Evolutionary conservation across 2,329 filamentous ascomycete species (phyloP).

Genomic region (Sporothrix luriei): DNA sequence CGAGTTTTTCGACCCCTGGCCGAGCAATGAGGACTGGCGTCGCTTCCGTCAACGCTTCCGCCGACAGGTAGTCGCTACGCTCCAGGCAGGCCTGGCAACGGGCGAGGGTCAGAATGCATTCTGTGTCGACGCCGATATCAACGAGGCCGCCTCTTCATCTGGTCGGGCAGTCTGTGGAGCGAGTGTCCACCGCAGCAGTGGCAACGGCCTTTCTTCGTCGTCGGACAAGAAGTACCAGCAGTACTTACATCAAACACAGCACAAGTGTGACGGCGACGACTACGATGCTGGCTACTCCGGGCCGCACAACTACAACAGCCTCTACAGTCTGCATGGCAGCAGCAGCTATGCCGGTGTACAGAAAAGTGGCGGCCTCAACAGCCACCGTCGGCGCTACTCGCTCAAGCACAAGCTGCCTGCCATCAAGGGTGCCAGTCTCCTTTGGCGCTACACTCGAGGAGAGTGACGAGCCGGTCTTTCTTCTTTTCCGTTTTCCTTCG

Average conservation of each 20-base stretch:
- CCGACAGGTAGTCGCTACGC: constrained; percentile 40
- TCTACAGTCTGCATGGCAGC: constrained; percentile 23
- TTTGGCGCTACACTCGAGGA: constrained; percentile 35
- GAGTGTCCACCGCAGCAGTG: neutral
- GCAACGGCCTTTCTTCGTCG: neutral
- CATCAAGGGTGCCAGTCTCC: constrained; percentile 35
- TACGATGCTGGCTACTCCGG: neutral
- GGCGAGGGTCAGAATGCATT: constrained; percentile 27
- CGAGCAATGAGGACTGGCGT: constrained; percentile 48
- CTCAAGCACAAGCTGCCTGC: constrained; percentile 33
- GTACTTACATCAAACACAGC: constrained; percentile 4
- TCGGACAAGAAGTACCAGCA: constrained; percentile 27
- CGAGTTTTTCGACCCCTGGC: constrained; percentile 46
- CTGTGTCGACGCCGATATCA: constrained; percentile 1
- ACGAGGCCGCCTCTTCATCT: neutral
- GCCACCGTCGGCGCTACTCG: constrained; percentile 14
- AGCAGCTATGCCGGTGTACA: neutral
- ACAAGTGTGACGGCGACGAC: constrained; percentile 6
- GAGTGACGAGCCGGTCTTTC: neutral
- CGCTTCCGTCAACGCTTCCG: constrained; percentile 45
- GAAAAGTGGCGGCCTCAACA: neutral
- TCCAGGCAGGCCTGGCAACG: constrained; percentile 37
- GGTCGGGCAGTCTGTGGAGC: neutral
- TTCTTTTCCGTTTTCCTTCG: neutral
- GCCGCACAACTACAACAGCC: neutral